These are phyloP conservation scores for Rubus idaeus DNA, from an alignment of 306 rosid genomes.

Conservation along the genomic window DNA sequence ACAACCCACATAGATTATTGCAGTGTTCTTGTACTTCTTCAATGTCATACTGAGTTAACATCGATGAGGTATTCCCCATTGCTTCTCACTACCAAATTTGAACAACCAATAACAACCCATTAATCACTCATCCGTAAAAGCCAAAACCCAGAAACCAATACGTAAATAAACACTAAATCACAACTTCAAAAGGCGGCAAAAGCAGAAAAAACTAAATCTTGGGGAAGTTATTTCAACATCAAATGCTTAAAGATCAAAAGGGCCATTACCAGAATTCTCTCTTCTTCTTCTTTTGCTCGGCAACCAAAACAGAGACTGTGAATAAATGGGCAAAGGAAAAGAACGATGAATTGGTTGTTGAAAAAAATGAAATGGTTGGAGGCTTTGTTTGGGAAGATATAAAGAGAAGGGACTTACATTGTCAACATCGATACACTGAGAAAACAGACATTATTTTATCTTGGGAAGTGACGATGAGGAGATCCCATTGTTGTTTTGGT, in stretches of 20 bases:
- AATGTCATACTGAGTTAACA: constrained; percentile 89
- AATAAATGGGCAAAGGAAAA: too few species aligned
- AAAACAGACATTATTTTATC: constrained; percentile 16
- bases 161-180: not conserved
- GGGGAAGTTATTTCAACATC: not conserved
- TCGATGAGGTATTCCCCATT: constrained; percentile 83
- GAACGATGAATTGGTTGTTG: not conserved
- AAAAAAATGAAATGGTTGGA: not conserved
- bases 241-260: not conserved
- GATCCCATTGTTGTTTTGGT: not conserved
- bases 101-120: not conserved
- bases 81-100: not conserved
- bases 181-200: not conserved
- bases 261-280: not conserved
- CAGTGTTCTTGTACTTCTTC: constrained; percentile 88
- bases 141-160: constrained; percentile 21
- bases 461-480: constrained; percentile 11
- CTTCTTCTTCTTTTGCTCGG: not conserved
- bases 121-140: not conserved
- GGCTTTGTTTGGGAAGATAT: not conserved
- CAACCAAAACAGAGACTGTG: too few species aligned
- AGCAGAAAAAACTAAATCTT: not conserved
- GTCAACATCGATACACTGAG: constrained; percentile 43
- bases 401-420: constrained; percentile 20
- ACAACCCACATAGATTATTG: constrained; percentile 53